Evolutionary conservation across 179 eudicot species (phyloP).

Genomic region (Silene coronaria): DNA sequence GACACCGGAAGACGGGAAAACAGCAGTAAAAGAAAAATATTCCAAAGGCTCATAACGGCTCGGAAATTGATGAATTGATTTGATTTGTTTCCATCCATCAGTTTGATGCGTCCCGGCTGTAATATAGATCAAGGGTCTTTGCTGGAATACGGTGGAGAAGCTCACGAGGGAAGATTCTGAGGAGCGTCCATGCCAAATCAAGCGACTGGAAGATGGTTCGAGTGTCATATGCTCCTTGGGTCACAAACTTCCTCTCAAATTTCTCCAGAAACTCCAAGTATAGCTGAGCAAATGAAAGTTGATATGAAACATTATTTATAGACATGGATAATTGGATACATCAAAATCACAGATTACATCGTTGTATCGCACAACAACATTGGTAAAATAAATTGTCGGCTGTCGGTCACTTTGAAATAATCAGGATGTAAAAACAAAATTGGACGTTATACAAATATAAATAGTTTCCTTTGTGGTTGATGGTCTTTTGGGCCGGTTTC

Average conservation of each 20-base stretch:
- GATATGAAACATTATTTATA: background rate
- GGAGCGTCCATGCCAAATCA: constrained; percentile 54
- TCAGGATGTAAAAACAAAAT: no score
- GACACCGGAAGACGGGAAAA: constrained; percentile 15
- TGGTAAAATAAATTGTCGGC: no score
- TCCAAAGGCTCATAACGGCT: constrained; percentile 4
- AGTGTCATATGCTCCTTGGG: constrained; percentile 53
- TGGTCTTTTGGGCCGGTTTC: no score
- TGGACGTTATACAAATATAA: no score
- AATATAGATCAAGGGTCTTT: constrained; percentile 46
- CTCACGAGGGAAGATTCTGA: constrained; percentile 52
- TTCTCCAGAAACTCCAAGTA: constrained; percentile 52
- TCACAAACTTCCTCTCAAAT: constrained; percentile 48
- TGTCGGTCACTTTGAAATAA: no score
- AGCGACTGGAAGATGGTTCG: constrained; percentile 48
- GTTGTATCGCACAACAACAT: no score
- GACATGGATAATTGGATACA: background rate
- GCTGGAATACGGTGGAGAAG: constrained; percentile 61
- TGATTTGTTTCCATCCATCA: constrained; percentile 13
- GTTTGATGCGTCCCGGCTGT: constrained; percentile 46
- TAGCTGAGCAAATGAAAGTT: constrained; percentile 24
- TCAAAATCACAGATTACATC: no score
- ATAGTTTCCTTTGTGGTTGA: no score
- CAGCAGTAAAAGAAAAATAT: constrained; percentile 22
- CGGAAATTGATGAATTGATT: background rate